Percentiles rank a stretch among this genome's conserved stretches.
Conservation (phyloP, 129 eudicot species). For the Calendula officinalis region DNA sequence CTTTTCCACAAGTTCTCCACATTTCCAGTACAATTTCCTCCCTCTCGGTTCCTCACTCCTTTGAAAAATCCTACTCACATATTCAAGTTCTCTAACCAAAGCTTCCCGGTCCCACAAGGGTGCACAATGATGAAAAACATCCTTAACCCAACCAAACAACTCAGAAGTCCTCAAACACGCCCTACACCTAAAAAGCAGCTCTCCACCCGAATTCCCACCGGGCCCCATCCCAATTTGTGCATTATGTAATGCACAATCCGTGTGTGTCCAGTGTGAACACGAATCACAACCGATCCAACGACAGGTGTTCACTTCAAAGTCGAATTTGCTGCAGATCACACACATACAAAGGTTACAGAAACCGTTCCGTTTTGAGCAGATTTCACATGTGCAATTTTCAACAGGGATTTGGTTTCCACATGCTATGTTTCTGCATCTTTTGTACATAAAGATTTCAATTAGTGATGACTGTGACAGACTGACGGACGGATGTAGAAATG, state of each 20-base stretch:
- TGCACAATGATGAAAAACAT: constrained; percentile 85
- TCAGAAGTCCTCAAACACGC: constrained; percentile 94
- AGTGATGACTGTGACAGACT: constrained; percentile 83
- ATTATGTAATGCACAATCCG: constrained; percentile 89
- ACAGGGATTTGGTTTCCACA: constrained; percentile 81
- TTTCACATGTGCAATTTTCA: constrained; percentile 78
- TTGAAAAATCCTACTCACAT: constrained; percentile 69
- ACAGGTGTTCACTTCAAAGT: constrained; percentile 94
- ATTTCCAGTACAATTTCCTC: constrained; percentile 71
- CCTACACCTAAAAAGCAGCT: constrained; percentile 86
- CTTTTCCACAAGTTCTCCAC: constrained; percentile 70
- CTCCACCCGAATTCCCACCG: constrained; percentile 57
- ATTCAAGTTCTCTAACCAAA: constrained; percentile 75
- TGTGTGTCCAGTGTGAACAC: constrained; percentile 98
- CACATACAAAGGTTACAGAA: constrained; percentile 98
- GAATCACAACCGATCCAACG: constrained; percentile 94
- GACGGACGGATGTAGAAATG: constrained; percentile 83
- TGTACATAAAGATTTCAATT: constrained; percentile 74
- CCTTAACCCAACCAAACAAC: constrained; percentile 93
- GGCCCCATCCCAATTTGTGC: constrained; percentile 85
- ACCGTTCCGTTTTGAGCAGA: constrained; percentile 72
- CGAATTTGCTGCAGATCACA: constrained; percentile 89
- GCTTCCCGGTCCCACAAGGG: constrained; percentile 82
- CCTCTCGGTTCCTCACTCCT: constrained; percentile 77
- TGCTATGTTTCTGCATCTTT: constrained; percentile 86